Percentiles rank a stretch among this genome's conserved stretches.
Evolutionary conservation across 352 stramenopile species (phyloP).

Genomic region (Phytophthora litchii): DNA sequence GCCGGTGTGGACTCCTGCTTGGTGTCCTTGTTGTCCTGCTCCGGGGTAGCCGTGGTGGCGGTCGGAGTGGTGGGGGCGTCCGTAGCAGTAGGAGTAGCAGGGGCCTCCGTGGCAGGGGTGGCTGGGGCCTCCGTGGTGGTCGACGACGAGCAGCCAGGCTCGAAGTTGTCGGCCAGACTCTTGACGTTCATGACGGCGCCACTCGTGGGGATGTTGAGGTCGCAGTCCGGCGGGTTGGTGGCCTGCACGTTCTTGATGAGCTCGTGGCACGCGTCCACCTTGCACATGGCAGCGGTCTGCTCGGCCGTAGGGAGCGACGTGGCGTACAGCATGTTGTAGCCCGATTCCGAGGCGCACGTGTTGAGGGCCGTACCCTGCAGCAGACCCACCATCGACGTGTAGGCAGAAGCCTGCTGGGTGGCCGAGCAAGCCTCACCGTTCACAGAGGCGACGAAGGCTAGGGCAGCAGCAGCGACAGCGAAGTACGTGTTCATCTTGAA

Average conservation of each 20-base stretch:
- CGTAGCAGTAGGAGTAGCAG: background rate
- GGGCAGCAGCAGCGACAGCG: slow-evolving; percentile 26
- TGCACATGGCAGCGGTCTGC: slow-evolving; percentile 49
- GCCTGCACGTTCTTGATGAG: slow-evolving; percentile 40
- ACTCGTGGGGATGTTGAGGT: slow-evolving; percentile 45
- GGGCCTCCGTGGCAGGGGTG: slow-evolving; percentile 1
- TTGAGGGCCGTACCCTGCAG: slow-evolving; percentile 5
- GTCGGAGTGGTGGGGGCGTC: background rate
- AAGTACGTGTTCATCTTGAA: slow-evolving; percentile 43
- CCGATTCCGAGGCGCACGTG: no score
- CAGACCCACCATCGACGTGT: slow-evolving; percentile 29
- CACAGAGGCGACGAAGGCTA: slow-evolving; percentile 37
- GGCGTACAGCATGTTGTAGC: no score
- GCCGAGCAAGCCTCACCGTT: slow-evolving; percentile 31
- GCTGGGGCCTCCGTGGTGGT: slow-evolving; percentile 16
- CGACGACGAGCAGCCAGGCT: slow-evolving; percentile 28
- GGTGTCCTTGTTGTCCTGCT: background rate
- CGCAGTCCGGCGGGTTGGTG: slow-evolving; percentile 43
- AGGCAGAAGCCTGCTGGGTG: slow-evolving; percentile 25
- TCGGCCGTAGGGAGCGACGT: slow-evolving; percentile 32
- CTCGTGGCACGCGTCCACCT: slow-evolving; percentile 29
- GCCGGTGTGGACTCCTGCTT: background rate
- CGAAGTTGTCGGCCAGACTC: slow-evolving; percentile 38
- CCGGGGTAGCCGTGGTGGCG: slow-evolving; percentile 9
- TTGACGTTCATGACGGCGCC: slow-evolving; percentile 45